Base-by-base conservation (phyloP, 106 monocot species). In the Triglochin maritima region DNA sequence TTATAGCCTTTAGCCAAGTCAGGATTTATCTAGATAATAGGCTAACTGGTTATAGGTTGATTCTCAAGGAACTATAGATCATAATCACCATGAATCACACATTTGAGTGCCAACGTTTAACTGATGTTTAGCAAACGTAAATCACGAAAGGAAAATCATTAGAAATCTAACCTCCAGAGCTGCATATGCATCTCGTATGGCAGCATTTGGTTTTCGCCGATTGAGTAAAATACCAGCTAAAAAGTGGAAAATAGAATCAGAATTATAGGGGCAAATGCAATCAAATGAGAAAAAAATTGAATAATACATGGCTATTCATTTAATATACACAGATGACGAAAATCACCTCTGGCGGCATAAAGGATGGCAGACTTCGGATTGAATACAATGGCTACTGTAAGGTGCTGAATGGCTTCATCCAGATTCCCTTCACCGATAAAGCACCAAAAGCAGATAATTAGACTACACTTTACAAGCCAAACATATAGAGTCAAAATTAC, bases 1-100 rank as follows among this genome's bases (percentile, higher is more conserved):
- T 94, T 94, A 75, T 94, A 90, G 62, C 84, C 87, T 75, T 89
- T 94, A 46, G 89, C 90, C 13, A 81, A 94, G 61, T 94, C 85
- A 5, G 90, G 79, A 73, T 90, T 90, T 75, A 90, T 87, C 94
- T 90, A 78, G 45, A 55, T 46, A 63, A 50, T 57, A 64, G 46
- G 69, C 11, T 0, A 14, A 43, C 11, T 29, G 29, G 29, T 29
- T 29, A 29, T 1, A 29, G 29, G 29, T 1, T 29, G 29, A 29
- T 29, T 29, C 1, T 29, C 29, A 29, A 29, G 29, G 29, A 29
- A 29, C 29, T 29, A 29, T 29, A 29, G 29, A 29, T 29, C 29
- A 29, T 1, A 29, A 29, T 29, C 29, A 29, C 29, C 29, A 29
- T 29, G 29, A 29, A 29, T 29, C 29, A 29, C 29, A 29, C 29